Percentiles rank a stretch among this genome's conserved stretches.
phyloP scores from a whole-genome alignment of 768 basidiomycete genomes.

The Ramaria sp. region DNA sequence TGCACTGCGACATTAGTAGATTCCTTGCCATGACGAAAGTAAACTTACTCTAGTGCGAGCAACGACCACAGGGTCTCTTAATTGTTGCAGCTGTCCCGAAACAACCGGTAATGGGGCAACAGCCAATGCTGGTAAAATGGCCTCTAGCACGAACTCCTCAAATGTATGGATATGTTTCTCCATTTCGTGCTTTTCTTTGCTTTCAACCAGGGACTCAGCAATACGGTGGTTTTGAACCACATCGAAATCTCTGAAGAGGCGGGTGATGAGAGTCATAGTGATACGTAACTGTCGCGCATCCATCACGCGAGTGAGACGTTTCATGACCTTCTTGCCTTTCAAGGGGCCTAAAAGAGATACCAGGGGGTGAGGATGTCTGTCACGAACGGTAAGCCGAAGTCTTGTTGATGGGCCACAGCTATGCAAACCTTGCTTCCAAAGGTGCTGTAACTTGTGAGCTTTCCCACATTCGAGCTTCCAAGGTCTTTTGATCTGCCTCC shows the following conservation, averaged over 20 bases:
- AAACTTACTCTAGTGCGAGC: conserved; percentile 69
- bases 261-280: conserved; percentile 82
- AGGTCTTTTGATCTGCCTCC: conserved; percentile 43
- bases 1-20: conserved; percentile 22
- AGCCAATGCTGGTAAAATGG: conserved; percentile 73
- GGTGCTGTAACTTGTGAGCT: conserved; percentile 80
- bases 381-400: neutral
- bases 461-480: conserved; percentile 70
- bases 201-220: conserved; percentile 58
- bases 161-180: conserved; percentile 90
- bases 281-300: conserved; percentile 72
- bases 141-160: conserved; percentile 75
- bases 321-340: conserved; percentile 90
- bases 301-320: conserved; percentile 79
- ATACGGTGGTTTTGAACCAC: conserved; percentile 71
- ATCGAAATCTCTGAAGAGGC: conserved; percentile 90
- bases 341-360: conserved; percentile 78
- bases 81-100: conserved; percentile 73
- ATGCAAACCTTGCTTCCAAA: conserved; percentile 76
- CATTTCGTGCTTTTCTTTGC: conserved; percentile 50
- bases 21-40: neutral
- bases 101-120: conserved; percentile 73
- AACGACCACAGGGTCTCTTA: conserved; percentile 64
- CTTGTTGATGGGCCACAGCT: neutral
- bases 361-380: conserved; percentile 90